Percentiles rank a stretch among this genome's conserved stretches.
phyloP scores from a whole-genome alignment of 257 asterid genomes.

The Cordia subcordata region DNA sequence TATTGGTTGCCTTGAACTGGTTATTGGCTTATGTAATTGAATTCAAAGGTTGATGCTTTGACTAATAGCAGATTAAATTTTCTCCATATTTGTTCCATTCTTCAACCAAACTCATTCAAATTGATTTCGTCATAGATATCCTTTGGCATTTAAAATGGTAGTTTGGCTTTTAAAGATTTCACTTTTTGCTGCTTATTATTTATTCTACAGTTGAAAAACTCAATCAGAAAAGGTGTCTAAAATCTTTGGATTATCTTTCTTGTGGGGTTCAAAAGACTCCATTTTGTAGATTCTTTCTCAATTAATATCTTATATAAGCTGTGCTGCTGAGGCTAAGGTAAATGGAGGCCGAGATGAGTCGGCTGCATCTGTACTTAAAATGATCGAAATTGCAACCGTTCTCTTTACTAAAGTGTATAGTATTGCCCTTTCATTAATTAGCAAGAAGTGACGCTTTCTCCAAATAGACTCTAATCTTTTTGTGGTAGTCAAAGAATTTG shows the following conservation, averaged over 20 bases:
- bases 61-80: too few species aligned
- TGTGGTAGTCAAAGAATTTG: conserved; percentile 77
- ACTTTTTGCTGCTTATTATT: too few species aligned
- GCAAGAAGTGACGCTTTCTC: conserved; percentile 71
- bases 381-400: conserved; percentile 65
- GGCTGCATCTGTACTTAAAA: conserved; percentile 54
- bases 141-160: too few species aligned
- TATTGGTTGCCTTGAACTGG: too few species aligned
- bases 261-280: conserved; percentile 45
- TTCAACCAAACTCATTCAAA: too few species aligned
- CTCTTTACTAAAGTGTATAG: conserved; percentile 76
- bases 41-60: too few species aligned
- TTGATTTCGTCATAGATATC: too few species aligned
- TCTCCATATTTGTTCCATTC: too few species aligned
- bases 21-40: too few species aligned
- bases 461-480: conserved; percentile 73
- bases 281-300: conserved; percentile 41
- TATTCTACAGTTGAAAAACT: too few species aligned
- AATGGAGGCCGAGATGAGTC: conserved; percentile 59
- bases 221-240: conserved; percentile 11
- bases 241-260: conserved; percentile 1
- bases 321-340: conserved; percentile 31
- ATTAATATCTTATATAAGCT: conserved; percentile 50
- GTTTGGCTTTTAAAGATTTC: too few species aligned
- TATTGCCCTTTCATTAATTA: conserved; percentile 70